phyloP scores from a whole-genome alignment of 192 early-diverging fungal species.

The Entophlyctis luteolus region DNA sequence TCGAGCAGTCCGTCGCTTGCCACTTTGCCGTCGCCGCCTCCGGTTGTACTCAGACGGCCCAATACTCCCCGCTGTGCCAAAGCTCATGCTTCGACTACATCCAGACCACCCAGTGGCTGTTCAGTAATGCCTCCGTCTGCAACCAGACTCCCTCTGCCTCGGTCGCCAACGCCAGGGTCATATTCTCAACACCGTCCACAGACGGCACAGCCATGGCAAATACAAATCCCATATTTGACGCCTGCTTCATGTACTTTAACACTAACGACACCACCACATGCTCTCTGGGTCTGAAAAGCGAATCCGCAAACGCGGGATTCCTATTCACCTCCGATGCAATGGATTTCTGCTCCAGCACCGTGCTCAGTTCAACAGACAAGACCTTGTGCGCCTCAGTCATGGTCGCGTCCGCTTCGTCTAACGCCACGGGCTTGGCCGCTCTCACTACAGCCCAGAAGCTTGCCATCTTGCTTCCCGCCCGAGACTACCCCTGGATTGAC shows the following conservation, averaged over 20 bases:
- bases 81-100: slow-evolving; percentile 27
- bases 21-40: slow-evolving; percentile 23
- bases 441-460: slow-evolving; percentile 7
- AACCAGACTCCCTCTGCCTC: not conserved
- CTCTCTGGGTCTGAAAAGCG: slow-evolving; percentile 16
- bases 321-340: not conserved
- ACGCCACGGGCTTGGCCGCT: slow-evolving; percentile 5
- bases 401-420: not conserved
- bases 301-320: slow-evolving; percentile 28
- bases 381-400: not conserved
- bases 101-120: slow-evolving; percentile 24
- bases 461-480: slow-evolving; percentile 21
- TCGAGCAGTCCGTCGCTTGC: slow-evolving; percentile 30
- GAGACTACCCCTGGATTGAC: slow-evolving; percentile 27
- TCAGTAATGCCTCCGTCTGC: slow-evolving; percentile 30
- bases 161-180: not conserved
- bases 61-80: slow-evolving; percentile 29
- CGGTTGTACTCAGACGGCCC: no score
- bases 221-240: slow-evolving; percentile 2
- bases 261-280: slow-evolving; percentile 24
- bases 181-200: not conserved
- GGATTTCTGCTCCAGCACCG: slow-evolving; percentile 19
- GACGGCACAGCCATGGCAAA: not conserved
- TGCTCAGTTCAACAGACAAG: not conserved
- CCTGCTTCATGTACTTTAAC: slow-evolving; percentile 23